A percentile compares a stretch with the other conserved stretches of the same genome.
These are phyloP conservation scores for Microthlaspi erraticum DNA, from an alignment of 345 rosid genomes.

Conservation along the genomic window DNA sequence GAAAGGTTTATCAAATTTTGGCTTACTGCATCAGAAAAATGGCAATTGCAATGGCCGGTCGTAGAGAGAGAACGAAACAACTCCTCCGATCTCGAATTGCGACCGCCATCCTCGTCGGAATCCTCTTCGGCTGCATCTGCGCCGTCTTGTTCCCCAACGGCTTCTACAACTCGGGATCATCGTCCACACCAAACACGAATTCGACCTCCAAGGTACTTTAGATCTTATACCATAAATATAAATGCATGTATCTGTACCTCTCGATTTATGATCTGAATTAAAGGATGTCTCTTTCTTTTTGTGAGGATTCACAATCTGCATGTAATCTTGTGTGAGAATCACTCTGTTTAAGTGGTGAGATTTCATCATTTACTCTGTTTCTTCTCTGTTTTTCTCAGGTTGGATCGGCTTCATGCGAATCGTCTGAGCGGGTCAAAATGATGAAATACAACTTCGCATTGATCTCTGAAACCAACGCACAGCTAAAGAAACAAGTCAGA, in stretches of 20 bases:
- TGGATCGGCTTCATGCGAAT: slow-evolving; percentile 63
- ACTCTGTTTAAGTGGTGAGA: not conserved
- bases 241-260: not conserved
- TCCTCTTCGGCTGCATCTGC: slow-evolving; percentile 65
- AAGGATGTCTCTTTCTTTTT: not conserved
- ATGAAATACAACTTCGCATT: slow-evolving; percentile 65
- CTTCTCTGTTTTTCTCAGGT: slow-evolving; percentile 48
- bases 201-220: slow-evolving; percentile 53
- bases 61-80: slow-evolving; percentile 59
- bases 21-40: slow-evolving; percentile 7
- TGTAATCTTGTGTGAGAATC: not conserved
- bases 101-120: slow-evolving; percentile 61
- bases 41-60: slow-evolving; percentile 52
- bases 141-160: slow-evolving; percentile 72
- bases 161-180: slow-evolving; percentile 48
- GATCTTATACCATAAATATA: not conserved
- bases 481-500: slow-evolving; percentile 64
- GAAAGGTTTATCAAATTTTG: slow-evolving; percentile 8
- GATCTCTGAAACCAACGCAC: slow-evolving; percentile 61
- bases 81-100: slow-evolving; percentile 62
- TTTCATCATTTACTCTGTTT: slow-evolving; percentile 2
- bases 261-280: not conserved
- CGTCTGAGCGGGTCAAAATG: slow-evolving; percentile 58
- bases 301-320: not conserved
- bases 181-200: slow-evolving; percentile 33